These are phyloP conservation scores for Chlorociboria aeruginascens DNA, from an alignment of 495 filamentous ascomycete genomes.

Conservation along the genomic window DNA sequence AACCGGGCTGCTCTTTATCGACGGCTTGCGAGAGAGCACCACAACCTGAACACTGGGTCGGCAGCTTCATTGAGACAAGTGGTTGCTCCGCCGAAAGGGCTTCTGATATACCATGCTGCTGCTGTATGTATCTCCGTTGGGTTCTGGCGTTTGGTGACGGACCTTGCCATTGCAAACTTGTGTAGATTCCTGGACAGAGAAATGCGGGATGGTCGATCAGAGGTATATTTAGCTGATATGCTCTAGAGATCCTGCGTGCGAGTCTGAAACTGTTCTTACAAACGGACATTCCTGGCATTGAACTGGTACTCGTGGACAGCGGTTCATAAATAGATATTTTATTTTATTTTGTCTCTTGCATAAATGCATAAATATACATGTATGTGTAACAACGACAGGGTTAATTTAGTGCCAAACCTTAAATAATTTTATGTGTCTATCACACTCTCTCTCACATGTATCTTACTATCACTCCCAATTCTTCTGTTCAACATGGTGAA, in stretches of 20 bases:
- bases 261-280: conserved; percentile 1
- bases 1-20: conserved; percentile 61
- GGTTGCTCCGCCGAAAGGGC: not conserved
- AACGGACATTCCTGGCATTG: conserved; percentile 10
- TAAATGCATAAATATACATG: too few species aligned
- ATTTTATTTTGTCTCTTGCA: not conserved
- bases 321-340: not conserved
- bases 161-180: not conserved
- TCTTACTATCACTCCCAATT: too few species aligned
- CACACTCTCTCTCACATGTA: too few species aligned
- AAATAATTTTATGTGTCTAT: conserved; percentile 10
- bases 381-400: conserved; percentile 9
- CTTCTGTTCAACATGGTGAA: conserved; percentile 53
- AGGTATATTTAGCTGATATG: conserved; percentile 1
- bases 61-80: conserved; percentile 25
- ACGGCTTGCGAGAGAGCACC: conserved; percentile 71
- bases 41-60: conserved; percentile 70
- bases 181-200: conserved; percentile 13
- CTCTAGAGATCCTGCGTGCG: not conserved
- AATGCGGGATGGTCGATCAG: conserved; percentile 13
- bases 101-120: not conserved
- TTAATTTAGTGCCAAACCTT: conserved; percentile 14
- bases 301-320: not conserved
- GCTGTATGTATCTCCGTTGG: not conserved
- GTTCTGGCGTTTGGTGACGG: too few species aligned